phyloP scores from a whole-genome alignment of 2,329 filamentous ascomycete genomes.

The Cladosporium velox region DNA sequence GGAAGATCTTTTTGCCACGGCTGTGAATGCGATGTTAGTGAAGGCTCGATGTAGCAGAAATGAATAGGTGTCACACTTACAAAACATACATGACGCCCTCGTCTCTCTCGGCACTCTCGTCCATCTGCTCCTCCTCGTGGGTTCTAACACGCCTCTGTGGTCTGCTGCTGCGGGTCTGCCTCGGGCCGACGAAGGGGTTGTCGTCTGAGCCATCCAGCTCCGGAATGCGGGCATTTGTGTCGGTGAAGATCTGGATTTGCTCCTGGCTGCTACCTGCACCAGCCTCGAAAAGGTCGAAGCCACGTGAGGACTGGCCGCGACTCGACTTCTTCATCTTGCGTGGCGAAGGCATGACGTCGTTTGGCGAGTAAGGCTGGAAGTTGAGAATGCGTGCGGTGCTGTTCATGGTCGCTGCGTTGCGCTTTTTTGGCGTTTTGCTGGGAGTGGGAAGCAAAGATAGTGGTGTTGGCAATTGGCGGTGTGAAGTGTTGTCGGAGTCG shows the following conservation, averaged over 20 bases:
- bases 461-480: constrained; percentile 16
- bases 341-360: constrained; percentile 61
- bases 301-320: constrained; percentile 45
- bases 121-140: constrained; percentile 60
- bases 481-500: constrained; percentile 18
- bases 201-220: constrained; percentile 64
- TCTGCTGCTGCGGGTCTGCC: constrained; percentile 43
- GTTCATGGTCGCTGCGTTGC: constrained; percentile 44
- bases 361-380: constrained; percentile 61
- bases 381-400: constrained; percentile 52
- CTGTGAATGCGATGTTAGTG: constrained; percentile 46
- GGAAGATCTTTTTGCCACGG: constrained; percentile 78
- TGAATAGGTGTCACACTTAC: constrained; percentile 56
- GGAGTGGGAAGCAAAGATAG: constrained; percentile 70
- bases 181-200: constrained; percentile 70
- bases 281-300: constrained; percentile 57
- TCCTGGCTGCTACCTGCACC: constrained; percentile 39
- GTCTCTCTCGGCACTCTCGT: constrained; percentile 63
- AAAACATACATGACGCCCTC: constrained; percentile 77
- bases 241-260: constrained; percentile 71
- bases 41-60: constrained; percentile 19
- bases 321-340: constrained; percentile 48
- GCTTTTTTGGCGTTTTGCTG: constrained; percentile 72
- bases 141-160: constrained; percentile 47
- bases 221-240: constrained; percentile 74